Conservation (phyloP, 495 filamentous ascomycete genomes). For the Cryomyces antarcticus region DNA sequence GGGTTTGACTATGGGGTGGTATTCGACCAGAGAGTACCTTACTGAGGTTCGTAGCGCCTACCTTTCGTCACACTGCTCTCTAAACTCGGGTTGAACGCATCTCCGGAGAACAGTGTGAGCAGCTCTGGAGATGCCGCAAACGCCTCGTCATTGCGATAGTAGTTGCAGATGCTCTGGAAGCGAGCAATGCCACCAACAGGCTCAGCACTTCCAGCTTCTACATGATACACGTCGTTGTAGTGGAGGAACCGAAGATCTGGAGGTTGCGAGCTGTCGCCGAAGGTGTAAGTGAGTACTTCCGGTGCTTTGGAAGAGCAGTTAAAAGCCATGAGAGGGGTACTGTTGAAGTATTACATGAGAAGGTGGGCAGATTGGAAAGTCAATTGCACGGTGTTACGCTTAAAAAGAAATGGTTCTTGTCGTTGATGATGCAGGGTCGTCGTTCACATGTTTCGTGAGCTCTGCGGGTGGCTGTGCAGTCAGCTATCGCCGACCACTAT, state of each 20-base stretch:
- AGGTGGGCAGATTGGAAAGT: too few relatives aligned
- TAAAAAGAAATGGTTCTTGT: too few relatives aligned
- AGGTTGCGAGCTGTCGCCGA: constrained; percentile 14
- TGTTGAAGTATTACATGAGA: too few relatives aligned
- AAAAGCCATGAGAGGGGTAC: too few relatives aligned
- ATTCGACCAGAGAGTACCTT: not conserved
- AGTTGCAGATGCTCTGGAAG: constrained; percentile 56
- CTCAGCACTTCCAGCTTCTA: constrained; percentile 56
- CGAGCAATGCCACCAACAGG: constrained; percentile 61
- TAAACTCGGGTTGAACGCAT: constrained; percentile 78
- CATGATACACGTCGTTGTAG: constrained; percentile 86
- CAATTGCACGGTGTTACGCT: too few relatives aligned
- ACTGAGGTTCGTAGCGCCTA: constrained; percentile 5
- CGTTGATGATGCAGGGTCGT: too few relatives aligned
- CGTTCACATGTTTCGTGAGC: too few relatives aligned
- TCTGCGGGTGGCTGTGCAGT: too few relatives aligned
- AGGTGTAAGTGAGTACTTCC: too few relatives aligned
- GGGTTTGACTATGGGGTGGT: too few relatives aligned
- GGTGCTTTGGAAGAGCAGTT: too few relatives aligned
- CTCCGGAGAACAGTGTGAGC: constrained; percentile 73
- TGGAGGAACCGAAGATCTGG: constrained; percentile 66
- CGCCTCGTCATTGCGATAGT: constrained; percentile 40
- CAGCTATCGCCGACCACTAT: too few relatives aligned
- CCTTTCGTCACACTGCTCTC: constrained; percentile 79
- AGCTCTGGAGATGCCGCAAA: constrained; percentile 42